Evolutionary conservation across 257 asterid genomes (phyloP).

Genomic region (Buddleja alternifolia): DNA sequence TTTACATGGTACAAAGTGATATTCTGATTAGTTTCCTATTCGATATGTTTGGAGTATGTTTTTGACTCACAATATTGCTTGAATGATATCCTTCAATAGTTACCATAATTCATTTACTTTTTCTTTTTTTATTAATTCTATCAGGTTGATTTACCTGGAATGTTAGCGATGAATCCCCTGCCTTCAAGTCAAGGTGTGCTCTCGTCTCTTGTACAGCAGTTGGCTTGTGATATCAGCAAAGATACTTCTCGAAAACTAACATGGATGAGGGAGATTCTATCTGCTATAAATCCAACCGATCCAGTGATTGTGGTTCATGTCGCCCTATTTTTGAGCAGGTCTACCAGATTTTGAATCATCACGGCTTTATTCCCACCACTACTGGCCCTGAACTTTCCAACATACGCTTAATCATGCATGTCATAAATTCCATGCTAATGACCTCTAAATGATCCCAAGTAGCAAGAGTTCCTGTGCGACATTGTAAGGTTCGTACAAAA

Average conservation of each 20-base stretch:
- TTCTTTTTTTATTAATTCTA: too few relatives aligned
- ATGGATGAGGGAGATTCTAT: slow-evolving; percentile 87
- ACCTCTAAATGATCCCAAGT: slow-evolving; percentile 52
- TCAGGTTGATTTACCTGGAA: slow-evolving; percentile 81
- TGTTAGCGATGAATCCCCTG: slow-evolving; percentile 68
- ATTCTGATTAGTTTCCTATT: too few relatives aligned
- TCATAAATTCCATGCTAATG: slow-evolving; percentile 89
- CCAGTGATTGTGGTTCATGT: slow-evolving; percentile 75
- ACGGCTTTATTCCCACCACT: slow-evolving; percentile 62
- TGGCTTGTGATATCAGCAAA: slow-evolving; percentile 75
- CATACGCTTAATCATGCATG: slow-evolving; percentile 85
- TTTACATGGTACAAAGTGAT: too few relatives aligned
- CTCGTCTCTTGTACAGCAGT: slow-evolving; percentile 83
- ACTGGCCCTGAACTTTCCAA: slow-evolving; percentile 51
- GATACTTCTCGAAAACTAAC: slow-evolving; percentile 68
- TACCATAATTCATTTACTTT: too few relatives aligned
- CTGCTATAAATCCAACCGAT: slow-evolving; percentile 80
- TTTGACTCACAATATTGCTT: too few relatives aligned
- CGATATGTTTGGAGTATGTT: too few relatives aligned
- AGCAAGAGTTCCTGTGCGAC: background rate
- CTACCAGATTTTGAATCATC: too few relatives aligned
- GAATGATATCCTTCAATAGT: too few relatives aligned
- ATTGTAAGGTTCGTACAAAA: slow-evolving; percentile 28
- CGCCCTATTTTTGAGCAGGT: slow-evolving; percentile 97
- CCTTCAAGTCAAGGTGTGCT: slow-evolving; percentile 96